Percentiles rank a stretch among this genome's conserved stretches.
phyloP scores from a whole-genome alignment of 306 rosid genomes.

The Vicia sativa region DNA sequence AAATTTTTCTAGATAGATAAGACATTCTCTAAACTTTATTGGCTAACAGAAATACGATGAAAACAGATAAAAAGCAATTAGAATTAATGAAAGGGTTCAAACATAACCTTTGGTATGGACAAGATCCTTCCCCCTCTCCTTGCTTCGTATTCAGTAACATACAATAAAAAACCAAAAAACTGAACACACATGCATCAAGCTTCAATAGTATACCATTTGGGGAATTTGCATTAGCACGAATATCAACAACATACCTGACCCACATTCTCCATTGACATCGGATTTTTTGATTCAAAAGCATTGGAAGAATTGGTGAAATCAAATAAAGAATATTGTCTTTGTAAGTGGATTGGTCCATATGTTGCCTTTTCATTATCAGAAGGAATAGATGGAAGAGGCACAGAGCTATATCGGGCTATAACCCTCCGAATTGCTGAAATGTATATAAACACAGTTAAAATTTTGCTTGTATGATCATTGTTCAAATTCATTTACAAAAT shows the following conservation, averaged over 20 bases:
- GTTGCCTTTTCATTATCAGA: conserved; percentile 58
- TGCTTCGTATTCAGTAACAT: conserved; percentile 58
- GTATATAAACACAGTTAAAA: conserved; percentile 35
- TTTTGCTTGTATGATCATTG: conserved; percentile 29
- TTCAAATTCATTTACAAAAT: conserved; percentile 10
- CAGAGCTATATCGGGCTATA: conserved; percentile 57
- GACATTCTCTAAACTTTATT: conserved; percentile 11
- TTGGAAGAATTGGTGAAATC: conserved; percentile 51
- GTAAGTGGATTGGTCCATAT: conserved; percentile 70
- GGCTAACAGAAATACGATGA: conserved; percentile 30
- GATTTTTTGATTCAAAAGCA: conserved; percentile 62
- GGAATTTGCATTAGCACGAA: conserved; percentile 32
- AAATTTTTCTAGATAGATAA: conserved; percentile 29
- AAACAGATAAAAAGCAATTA: conserved; percentile 16
- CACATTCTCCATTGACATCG: conserved; percentile 76
- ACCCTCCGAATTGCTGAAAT: conserved; percentile 80
- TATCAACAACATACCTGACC: conserved; percentile 70
- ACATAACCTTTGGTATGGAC: conserved; percentile 65
- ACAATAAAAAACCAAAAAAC: conserved; percentile 82
- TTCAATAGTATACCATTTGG: conserved; percentile 28
- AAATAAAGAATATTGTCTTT: conserved; percentile 53
- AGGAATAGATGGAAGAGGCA: conserved; percentile 67
- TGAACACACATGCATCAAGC: conserved; percentile 49
- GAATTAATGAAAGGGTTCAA: conserved; percentile 24
- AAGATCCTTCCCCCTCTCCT: conserved; percentile 54